Conservation (phyloP, 495 filamentous ascomycete species). For the Annulohypoxylon bovei region DNA sequence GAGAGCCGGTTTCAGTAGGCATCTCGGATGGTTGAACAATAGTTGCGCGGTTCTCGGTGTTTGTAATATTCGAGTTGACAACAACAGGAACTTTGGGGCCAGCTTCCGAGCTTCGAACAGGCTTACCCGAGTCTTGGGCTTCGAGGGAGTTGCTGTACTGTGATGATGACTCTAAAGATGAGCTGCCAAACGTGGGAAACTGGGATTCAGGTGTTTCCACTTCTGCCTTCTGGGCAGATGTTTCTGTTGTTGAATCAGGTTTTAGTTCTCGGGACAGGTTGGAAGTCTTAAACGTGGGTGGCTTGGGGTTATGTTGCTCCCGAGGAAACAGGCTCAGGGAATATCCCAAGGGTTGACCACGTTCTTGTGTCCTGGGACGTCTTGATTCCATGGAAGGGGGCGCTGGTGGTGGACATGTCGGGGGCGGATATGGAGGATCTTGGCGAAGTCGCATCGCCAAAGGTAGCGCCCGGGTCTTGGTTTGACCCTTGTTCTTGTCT, state of each 20-base stretch:
- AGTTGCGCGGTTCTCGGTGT: background rate
- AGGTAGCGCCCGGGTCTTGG: no score
- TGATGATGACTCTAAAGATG: conserved; percentile 3
- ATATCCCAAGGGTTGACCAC: background rate
- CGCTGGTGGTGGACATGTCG: background rate
- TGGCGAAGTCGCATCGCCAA: background rate
- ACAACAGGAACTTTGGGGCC: conserved; percentile 3
- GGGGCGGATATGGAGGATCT: conserved; percentile 7
- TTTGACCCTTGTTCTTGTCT: background rate
- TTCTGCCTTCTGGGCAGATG: background rate
- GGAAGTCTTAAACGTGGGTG: background rate
- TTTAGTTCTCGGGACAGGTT: background rate
- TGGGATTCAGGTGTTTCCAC: background rate
- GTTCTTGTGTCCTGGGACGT: background rate
- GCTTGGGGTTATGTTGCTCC: background rate
- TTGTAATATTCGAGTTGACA: background rate
- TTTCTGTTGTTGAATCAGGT: background rate
- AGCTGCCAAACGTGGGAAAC: conserved; percentile 12
- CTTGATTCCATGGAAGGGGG: background rate
- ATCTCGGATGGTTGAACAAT: background rate
- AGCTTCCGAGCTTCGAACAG: background rate
- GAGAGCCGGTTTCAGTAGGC: conserved; percentile 3
- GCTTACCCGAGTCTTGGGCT: background rate
- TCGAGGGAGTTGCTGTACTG: background rate
- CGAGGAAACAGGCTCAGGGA: background rate